phyloP scores from a whole-genome alignment of 768 basidiomycete species.

The Suillus ampliporus region DNA sequence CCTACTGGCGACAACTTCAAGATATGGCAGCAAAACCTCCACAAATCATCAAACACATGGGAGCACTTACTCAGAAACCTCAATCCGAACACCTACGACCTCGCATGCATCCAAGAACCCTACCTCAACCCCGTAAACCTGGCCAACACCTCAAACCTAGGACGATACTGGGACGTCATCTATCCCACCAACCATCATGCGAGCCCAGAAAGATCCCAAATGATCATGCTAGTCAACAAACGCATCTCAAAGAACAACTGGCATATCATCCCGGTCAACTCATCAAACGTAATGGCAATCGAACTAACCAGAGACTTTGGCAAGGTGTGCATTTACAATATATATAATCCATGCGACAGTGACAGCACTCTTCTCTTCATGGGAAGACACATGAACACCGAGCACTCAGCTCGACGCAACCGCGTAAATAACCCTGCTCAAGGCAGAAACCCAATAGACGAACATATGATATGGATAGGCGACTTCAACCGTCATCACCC shows the following conservation, averaged over 20 bases:
- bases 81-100: too few relatives aligned
- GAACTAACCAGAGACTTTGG: rapidly evolving
- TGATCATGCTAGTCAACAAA: background rate
- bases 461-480: background rate
- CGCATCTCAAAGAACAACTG: background rate
- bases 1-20: too few relatives aligned
- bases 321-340: background rate
- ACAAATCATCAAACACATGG: too few relatives aligned
- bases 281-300: background rate
- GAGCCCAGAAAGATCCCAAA: rapidly evolving
- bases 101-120: too few relatives aligned
- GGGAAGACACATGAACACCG: background rate
- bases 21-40: too few relatives aligned
- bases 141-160: too few relatives aligned
- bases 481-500: background rate
- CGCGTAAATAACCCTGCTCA: background rate
- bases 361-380: background rate
- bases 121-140: too few relatives aligned
- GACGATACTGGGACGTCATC: too few relatives aligned
- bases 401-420: too few relatives aligned
- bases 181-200: background rate
- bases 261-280: background rate
- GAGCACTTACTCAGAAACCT: too few relatives aligned
- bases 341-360: background rate
- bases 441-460: too few relatives aligned